phyloP scores from a whole-genome alignment of 2,329 filamentous ascomycete genomes.

The Chrysoporthe austroafricana region DNA sequence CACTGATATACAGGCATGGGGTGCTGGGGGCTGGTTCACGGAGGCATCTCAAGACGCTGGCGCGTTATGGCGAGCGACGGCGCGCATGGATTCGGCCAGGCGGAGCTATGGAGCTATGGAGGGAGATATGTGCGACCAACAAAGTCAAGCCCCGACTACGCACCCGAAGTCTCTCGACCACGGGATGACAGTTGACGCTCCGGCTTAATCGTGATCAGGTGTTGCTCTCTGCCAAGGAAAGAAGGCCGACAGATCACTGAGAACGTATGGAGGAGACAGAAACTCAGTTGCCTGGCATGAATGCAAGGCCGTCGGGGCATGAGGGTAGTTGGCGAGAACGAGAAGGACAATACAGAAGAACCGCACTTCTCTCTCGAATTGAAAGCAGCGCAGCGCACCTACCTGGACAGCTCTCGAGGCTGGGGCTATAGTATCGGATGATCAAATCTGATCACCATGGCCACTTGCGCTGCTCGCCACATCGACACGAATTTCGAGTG shows the following conservation, averaged over 20 bases:
- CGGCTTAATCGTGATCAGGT: constrained; percentile 95
- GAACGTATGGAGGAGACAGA: constrained; percentile 65
- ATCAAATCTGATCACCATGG: not conserved
- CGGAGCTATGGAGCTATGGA: constrained; percentile 17
- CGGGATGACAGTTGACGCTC: constrained; percentile 83
- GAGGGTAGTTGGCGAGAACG: not conserved
- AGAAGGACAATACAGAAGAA: not conserved
- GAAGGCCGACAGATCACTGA: constrained; percentile 76
- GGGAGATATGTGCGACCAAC: constrained; percentile 72
- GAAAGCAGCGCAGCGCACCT: not conserved
- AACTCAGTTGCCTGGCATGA: constrained; percentile 65
- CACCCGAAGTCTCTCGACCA: constrained; percentile 77
- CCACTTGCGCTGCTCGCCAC: not conserved
- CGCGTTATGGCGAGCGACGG: not conserved
- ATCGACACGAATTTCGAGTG: not conserved
- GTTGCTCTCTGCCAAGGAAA: constrained; percentile 71
- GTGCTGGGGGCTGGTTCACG: not conserved
- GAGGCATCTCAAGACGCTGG: not conserved
- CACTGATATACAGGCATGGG: not conserved
- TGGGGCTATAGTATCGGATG: not conserved
- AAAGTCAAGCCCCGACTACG: constrained; percentile 97
- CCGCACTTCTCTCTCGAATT: not conserved
- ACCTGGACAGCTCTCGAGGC: not conserved
- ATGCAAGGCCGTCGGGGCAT: constrained; percentile 60
- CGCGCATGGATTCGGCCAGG: not conserved